phyloP scores from a whole-genome alignment of 2,329 filamentous ascomycete species.

The Fusarium sp. region DNA sequence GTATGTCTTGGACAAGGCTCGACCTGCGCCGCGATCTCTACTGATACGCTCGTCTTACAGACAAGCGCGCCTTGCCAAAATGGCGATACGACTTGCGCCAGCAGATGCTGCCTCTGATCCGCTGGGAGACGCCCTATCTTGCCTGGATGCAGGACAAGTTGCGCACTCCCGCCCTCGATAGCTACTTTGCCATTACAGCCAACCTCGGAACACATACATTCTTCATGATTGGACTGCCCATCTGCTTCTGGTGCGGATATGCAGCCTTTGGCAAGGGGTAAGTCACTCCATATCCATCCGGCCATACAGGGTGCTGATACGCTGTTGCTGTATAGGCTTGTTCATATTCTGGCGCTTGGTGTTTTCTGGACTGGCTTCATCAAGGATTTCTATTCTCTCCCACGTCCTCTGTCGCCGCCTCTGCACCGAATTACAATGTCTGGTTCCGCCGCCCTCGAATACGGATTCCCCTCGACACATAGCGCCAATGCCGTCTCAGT shows the following conservation, averaged over 20 bases:
- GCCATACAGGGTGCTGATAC: conserved; percentile 31
- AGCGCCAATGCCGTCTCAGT: conserved; percentile 97
- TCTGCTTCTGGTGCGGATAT: conserved; percentile 96
- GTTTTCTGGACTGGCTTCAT: conserved; percentile 92
- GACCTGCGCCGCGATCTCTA: conserved; percentile 4
- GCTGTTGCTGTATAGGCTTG: conserved; percentile 57
- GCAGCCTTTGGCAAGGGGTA: conserved; percentile 87
- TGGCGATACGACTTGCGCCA: conserved; percentile 92
- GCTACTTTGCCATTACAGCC: conserved; percentile 95
- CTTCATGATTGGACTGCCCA: conserved; percentile 95
- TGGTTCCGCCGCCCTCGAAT: conserved; percentile 91
- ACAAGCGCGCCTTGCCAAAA: conserved; percentile 81
- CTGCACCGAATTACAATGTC: conserved; percentile 97
- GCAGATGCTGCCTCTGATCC: conserved; percentile 81
- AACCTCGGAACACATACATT: conserved; percentile 98
- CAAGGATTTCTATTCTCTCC: conserved; percentile 93
- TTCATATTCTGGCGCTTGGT: conserved; percentile 79
- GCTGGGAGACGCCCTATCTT: conserved; percentile 95
- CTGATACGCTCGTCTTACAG: conserved; percentile 55
- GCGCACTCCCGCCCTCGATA: conserved; percentile 86
- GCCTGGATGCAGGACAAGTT: conserved; percentile 83
- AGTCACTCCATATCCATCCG: conserved; percentile 47
- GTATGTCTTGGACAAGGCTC: conserved; percentile 51
- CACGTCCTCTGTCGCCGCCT: conserved; percentile 89
- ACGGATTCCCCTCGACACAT: conserved; percentile 96